Evolutionary conservation across 176 grass and related monocot species (phyloP).

Genomic region (Oryza australiensis): DNA sequence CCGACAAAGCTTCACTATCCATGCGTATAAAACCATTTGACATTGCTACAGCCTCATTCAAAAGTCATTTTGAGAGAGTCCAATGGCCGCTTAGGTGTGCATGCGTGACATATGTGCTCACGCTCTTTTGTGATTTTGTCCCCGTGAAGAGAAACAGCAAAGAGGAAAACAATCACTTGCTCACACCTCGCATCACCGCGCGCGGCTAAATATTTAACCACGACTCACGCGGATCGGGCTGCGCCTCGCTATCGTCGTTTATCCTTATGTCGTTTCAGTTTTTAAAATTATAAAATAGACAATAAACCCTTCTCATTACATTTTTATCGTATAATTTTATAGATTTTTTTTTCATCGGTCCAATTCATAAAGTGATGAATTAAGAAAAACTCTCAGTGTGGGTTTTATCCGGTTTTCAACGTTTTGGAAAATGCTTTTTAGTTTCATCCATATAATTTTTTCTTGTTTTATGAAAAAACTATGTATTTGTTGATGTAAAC

Average conservation of each 20-base stretch:
- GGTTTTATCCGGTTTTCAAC: no score
- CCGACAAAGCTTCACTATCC: constrained; percentile 10
- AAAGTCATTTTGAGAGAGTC: neutral
- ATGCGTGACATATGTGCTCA: constrained; percentile 25
- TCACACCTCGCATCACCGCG: neutral
- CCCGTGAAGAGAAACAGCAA: constrained; percentile 11
- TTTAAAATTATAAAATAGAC: no score
- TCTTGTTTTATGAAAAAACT: no score
- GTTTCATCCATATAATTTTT: no score
- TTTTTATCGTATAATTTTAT: no score
- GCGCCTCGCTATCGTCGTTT: constrained; percentile 34
- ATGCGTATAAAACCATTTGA: constrained; percentile 37
- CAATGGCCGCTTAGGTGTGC: neutral
- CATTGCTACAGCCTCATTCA: neutral
- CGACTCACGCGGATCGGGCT: neutral
- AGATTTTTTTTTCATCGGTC: no score
- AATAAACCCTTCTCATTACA: no score
- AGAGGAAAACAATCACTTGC: neutral
- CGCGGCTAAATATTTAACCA: neutral
- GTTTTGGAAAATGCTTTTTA: no score
- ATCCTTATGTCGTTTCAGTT: no score
- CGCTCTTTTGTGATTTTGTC: constrained; percentile 16
- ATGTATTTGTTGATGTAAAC: no score
- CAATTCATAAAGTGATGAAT: no score
- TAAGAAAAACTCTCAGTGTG: no score